phyloP scores from a whole-genome alignment of 2,329 filamentous ascomycete species.

The Sarocladiaceae sp. region DNA sequence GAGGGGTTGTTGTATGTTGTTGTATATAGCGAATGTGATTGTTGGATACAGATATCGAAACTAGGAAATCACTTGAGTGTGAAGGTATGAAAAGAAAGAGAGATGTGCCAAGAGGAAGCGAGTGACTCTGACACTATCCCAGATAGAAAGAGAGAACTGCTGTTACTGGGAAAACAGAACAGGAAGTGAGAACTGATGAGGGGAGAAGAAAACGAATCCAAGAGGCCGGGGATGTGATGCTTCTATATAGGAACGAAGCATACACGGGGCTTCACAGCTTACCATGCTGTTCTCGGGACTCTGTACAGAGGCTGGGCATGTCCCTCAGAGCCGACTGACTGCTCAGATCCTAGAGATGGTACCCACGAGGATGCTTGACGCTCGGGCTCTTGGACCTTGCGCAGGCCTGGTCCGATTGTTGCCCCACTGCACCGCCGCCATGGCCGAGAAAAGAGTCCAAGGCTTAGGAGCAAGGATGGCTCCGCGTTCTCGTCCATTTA shows the following conservation, averaged over 20 bases:
- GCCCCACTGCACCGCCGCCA: background rate
- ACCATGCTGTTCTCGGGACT: background rate
- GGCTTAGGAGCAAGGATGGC: background rate
- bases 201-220: conserved; percentile 13
- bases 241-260: conserved; percentile 12
- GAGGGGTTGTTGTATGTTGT: conserved; percentile 10
- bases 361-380: conserved; percentile 3
- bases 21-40: conserved; percentile 14
- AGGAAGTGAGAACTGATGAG: conserved; percentile 17
- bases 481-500: background rate
- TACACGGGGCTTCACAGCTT: background rate
- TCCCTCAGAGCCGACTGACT: no score
- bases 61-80: conserved; percentile 21
- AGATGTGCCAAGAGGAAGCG: conserved; percentile 43
- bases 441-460: background rate
- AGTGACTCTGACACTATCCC: conserved; percentile 44
- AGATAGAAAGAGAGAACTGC: conserved; percentile 18
- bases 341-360: no score
- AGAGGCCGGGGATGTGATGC: conserved; percentile 8
- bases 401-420: conserved; percentile 1
- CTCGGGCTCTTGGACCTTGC: conserved; percentile 2
- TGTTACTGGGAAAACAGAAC: conserved; percentile 19
- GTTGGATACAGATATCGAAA: conserved; percentile 9
- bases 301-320: background rate
- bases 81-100: conserved; percentile 21